Conservation (phyloP, 2,329 filamentous ascomycete genomes). For the Diaporthe sp. region DNA sequence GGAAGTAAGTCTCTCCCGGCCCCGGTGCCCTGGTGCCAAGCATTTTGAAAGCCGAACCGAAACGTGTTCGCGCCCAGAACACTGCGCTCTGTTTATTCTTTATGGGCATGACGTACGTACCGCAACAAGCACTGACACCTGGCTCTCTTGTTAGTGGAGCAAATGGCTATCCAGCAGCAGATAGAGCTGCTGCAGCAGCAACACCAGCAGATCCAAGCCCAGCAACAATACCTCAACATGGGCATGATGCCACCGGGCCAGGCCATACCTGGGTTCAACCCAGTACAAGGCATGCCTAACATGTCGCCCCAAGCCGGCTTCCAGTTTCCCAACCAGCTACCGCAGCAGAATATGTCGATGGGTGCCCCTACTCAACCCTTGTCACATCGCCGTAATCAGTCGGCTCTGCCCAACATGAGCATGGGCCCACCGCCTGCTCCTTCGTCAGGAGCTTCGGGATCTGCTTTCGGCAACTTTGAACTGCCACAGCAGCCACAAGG, state of each 20-base stretch:
- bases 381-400: constrained; percentile 97
- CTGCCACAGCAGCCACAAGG: constrained; percentile 69
- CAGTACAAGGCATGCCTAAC: constrained; percentile 85
- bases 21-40: constrained; percentile 2
- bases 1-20: constrained; percentile 69
- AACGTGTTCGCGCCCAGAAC: constrained; percentile 6
- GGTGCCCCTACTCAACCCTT: constrained; percentile 82
- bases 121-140: constrained; percentile 32
- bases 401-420: constrained; percentile 91
- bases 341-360: constrained; percentile 81
- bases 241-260: constrained; percentile 92
- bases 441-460: constrained; percentile 88
- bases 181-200: constrained; percentile 98
- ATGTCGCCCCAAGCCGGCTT: constrained; percentile 86
- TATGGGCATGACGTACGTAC: neutral
- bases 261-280: constrained; percentile 79
- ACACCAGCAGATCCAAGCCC: constrained; percentile 96
- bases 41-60: neutral
- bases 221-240: constrained; percentile 98
- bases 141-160: constrained; percentile 79
- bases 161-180: constrained; percentile 97
- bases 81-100: neutral
- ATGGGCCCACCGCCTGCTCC: constrained; percentile 92
- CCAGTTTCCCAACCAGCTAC: constrained; percentile 87
- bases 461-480: constrained; percentile 84